These are phyloP conservation scores for Usnea hakonensis DNA, from an alignment of 495 filamentous ascomycete species.

Conservation along the genomic window DNA sequence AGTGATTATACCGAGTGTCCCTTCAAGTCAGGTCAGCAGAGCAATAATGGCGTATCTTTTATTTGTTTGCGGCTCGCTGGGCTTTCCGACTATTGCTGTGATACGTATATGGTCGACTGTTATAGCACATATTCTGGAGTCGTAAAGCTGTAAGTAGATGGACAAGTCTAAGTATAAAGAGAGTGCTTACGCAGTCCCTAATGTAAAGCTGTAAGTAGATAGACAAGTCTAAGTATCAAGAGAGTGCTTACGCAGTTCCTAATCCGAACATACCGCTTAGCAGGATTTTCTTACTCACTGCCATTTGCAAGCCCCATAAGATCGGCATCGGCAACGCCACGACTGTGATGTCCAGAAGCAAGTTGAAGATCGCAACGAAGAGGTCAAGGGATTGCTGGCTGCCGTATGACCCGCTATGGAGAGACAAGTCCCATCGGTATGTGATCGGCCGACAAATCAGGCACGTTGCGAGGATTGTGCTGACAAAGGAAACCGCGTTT, in stretches of 20 bases:
- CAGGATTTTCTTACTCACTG: constrained; percentile 28
- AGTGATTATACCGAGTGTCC: too few relatives aligned
- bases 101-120: too few relatives aligned
- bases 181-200: constrained; percentile 16
- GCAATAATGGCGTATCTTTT: too few relatives aligned
- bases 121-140: too few relatives aligned
- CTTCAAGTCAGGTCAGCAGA: too few relatives aligned
- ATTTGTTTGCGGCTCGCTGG: too few relatives aligned
- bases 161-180: too few relatives aligned
- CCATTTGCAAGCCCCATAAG: constrained; percentile 34
- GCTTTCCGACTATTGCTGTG: too few relatives aligned
- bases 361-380: constrained; percentile 27
- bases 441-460: constrained; percentile 32
- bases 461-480: constrained; percentile 23
- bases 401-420: constrained; percentile 25
- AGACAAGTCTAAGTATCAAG: too few relatives aligned
- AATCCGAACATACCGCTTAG: constrained; percentile 21
- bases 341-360: constrained; percentile 33
- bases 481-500: constrained; percentile 12
- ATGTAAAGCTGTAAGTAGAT: too few relatives aligned
- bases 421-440: constrained; percentile 26
- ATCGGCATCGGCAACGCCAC: constrained; percentile 38
- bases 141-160: too few relatives aligned
- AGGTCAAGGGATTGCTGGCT: constrained; percentile 28
- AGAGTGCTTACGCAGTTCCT: constrained; percentile 14